A percentile compares a stretch with the other conserved stretches of the same genome.
phyloP scores from a whole-genome alignment of 805 yeast species.

The Lachancea fermentati region DNA sequence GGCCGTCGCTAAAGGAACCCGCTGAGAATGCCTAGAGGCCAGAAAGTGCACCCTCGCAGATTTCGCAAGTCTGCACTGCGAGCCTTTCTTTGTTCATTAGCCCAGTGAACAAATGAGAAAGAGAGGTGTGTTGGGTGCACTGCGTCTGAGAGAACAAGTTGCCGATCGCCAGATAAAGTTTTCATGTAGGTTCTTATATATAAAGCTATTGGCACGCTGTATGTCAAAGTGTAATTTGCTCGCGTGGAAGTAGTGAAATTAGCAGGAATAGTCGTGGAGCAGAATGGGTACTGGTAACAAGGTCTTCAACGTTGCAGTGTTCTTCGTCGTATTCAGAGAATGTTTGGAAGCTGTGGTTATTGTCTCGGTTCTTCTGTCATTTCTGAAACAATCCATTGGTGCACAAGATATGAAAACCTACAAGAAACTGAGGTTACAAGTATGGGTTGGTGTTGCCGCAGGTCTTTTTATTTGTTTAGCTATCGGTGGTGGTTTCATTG shows the following conservation, averaged over 20 bases:
- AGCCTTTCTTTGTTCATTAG: background rate
- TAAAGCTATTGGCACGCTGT: background rate
- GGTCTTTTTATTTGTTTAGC: constrained; percentile 78
- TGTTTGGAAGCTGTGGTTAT: constrained; percentile 87
- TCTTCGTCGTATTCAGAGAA: constrained; percentile 91
- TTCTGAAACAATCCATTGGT: constrained; percentile 81
- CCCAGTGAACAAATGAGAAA: background rate
- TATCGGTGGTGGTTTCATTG: constrained; percentile 91
- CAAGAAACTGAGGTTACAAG: constrained; percentile 64
- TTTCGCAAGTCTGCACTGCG: background rate
- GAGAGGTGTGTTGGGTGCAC: background rate
- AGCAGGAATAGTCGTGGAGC: no score
- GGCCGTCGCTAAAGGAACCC: background rate
- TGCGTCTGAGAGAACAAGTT: no score
- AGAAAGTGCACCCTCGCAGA: background rate
- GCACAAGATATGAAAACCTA: constrained; percentile 47
- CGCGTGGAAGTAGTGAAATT: no score
- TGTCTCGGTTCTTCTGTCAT: constrained; percentile 86
- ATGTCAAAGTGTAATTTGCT: background rate
- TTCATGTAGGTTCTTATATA: background rate
- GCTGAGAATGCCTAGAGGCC: no score
- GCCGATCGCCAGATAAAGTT: no score
- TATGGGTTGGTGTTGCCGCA: constrained; percentile 72
- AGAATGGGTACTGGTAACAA: constrained; percentile 23
- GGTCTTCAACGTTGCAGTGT: constrained; percentile 50